Evolutionary conservation across 2,329 filamentous ascomycete species (phyloP).

Genomic region (Cordyceps pruinosa): DNA sequence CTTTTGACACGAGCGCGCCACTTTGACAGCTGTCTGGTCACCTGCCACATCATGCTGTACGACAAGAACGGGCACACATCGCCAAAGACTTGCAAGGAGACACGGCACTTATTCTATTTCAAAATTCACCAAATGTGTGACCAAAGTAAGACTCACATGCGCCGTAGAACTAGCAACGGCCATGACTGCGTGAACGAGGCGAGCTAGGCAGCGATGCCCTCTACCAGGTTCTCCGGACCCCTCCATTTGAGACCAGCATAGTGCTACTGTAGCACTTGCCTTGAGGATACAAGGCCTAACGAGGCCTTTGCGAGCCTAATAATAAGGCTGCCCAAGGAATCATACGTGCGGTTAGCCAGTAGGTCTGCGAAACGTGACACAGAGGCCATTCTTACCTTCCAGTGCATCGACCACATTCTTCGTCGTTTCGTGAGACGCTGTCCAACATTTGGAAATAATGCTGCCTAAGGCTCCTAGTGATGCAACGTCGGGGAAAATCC

Average conservation of each 20-base stretch:
- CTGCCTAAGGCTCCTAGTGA: neutral
- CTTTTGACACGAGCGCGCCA: neutral
- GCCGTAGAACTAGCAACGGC: neutral
- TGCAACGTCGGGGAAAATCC: neutral
- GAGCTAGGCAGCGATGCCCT: neutral
- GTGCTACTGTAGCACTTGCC: neutral
- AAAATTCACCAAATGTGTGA: neutral
- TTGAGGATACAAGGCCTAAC: neutral
- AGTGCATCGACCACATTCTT: neutral
- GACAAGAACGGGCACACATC: neutral
- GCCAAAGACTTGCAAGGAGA: neutral
- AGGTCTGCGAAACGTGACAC: neutral
- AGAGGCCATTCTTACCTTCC: neutral
- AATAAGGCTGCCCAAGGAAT: neutral
- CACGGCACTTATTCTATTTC: neutral
- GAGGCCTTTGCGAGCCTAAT: neutral
- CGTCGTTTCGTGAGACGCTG: neutral
- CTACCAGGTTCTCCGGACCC: neutral
- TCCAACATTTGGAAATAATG: neutral
- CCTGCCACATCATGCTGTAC: neutral
- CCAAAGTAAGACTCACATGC: neutral
- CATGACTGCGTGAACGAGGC: neutral
- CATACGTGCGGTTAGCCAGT: neutral
- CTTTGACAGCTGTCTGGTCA: neutral
- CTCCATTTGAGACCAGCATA: neutral